Base-by-base conservation (phyloP, 192 early-diverging fungal species). In the Spinellus fusiger region DNA sequence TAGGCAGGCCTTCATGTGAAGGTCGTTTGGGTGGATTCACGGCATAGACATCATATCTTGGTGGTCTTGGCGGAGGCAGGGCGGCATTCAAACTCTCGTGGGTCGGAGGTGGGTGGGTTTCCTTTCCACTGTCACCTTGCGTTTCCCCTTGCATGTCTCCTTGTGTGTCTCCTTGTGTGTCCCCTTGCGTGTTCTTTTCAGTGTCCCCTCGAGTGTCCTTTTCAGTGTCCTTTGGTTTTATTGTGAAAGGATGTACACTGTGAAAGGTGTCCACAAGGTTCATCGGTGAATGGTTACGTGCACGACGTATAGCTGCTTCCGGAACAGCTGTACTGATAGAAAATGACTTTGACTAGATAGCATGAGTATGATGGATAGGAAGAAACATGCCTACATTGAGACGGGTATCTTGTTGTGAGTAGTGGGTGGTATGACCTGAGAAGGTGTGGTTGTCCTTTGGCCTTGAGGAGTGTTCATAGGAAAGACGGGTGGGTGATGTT, bases 221-320 rank as follows among this genome's bases (percentile, higher is more conserved):
- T n/a, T n/a, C n/a, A n/a, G n/a, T n/a, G n/a, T n/a, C n/a, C n/a
- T n/a, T n/a, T n/a, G n/a, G n/a, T n/a, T n/a, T n/a, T n/a, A n/a
- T n/a, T n/a, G n/a, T n/a, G 40, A 44, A 12, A 18, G 40, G 40
- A 44, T 12, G 40, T 3, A 3, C 40, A 44, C 18, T 18, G 40
- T 44, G 40, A n/a, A 18, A n/a, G 40, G 40, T 44, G 40, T 44
- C 40, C 40, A 44, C 13, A 18, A n/a, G 18, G 13, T 12, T 44
- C 4, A 63, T 18, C 37, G 59, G 58, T 49, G 70, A 51, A 20
- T 51, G 49, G 50, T 65, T 40, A 33, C 56, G 56, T 58, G 73
- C 10, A 9, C 66, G 49, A 29, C 68, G 64, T 32, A 56, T 46
- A 7, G 68, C 53, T 12, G 64, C 55, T n/a, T 62, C 59, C 23